Conservation (phyloP, 495 filamentous ascomycete genomes). For the Penicillium bialowiezense region DNA sequence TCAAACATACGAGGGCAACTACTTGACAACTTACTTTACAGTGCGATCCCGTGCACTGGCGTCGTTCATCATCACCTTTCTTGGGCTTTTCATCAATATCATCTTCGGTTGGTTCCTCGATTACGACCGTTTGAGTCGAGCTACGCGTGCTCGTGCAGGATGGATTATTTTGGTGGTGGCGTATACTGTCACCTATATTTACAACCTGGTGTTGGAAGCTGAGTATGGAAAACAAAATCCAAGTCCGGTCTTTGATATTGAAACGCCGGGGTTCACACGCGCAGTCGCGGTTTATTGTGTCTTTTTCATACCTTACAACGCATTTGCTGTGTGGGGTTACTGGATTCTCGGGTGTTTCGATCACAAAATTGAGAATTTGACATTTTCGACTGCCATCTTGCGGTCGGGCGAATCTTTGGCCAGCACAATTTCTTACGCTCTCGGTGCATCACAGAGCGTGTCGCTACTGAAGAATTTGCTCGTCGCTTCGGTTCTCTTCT, state of each 20-base stretch:
- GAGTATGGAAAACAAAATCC: background rate
- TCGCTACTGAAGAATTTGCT: background rate
- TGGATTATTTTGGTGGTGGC: background rate
- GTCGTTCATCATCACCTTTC: background rate
- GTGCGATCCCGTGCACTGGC: background rate
- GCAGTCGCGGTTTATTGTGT: background rate
- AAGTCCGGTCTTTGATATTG: background rate
- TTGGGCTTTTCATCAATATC: background rate
- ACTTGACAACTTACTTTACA: background rate
- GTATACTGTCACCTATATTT: background rate
- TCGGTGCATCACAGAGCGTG: background rate
- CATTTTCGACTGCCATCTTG: background rate
- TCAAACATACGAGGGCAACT: background rate
- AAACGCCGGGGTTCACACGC: background rate
- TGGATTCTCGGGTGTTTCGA: background rate
- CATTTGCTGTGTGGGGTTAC: background rate
- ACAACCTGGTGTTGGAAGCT: background rate
- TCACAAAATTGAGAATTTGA: background rate
- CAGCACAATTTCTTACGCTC: background rate
- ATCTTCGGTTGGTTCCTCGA: background rate
- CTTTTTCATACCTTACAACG: background rate
- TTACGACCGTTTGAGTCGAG: background rate
- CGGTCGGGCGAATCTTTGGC: background rate
- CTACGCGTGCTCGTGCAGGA: background rate
- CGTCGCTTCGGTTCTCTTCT: background rate